These are phyloP conservation scores for Tillandsia fasciculata DNA, from an alignment of 176 grass and related monocot genomes.

Conservation along the genomic window DNA sequence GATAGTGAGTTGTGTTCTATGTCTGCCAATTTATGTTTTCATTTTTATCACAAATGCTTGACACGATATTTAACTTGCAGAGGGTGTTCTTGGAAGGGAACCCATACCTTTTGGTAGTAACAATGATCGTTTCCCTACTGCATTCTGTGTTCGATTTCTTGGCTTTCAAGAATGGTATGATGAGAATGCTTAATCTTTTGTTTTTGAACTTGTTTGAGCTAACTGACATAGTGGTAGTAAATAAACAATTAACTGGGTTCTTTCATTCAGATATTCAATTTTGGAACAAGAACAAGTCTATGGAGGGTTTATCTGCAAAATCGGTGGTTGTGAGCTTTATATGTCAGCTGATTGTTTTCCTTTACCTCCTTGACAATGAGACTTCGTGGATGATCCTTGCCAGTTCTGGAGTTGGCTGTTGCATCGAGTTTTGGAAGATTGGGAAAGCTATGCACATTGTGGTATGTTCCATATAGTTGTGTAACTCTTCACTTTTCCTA, in stretches of 20 bases:
- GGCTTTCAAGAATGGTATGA: slow-evolving; percentile 95
- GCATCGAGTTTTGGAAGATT: slow-evolving; percentile 99
- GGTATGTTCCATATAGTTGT: slow-evolving; percentile 37
- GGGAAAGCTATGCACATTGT: slow-evolving; percentile 98
- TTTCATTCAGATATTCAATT: slow-evolving; percentile 89
- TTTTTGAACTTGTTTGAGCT: too few relatives aligned
- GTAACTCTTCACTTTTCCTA: neutral
- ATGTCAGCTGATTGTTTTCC: slow-evolving; percentile 86
- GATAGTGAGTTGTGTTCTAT: neutral
- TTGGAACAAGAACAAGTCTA: slow-evolving; percentile 99
- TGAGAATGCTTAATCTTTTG: too few relatives aligned
- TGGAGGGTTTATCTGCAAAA: slow-evolving; percentile 99
- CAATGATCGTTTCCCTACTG: slow-evolving; percentile 75
- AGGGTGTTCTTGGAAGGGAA: slow-evolving; percentile 99
- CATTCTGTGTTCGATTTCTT: slow-evolving; percentile 99
- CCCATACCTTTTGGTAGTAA: slow-evolving; percentile 72
- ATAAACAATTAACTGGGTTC: too few relatives aligned
- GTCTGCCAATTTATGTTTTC: neutral
- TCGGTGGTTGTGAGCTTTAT: slow-evolving; percentile 91
- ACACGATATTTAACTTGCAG: slow-evolving; percentile 29
- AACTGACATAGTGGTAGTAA: too few relatives aligned
- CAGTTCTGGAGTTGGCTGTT: slow-evolving; percentile 87
- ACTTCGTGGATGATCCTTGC: slow-evolving; percentile 99
- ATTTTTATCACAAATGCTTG: slow-evolving; percentile 13
- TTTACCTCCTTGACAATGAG: slow-evolving; percentile 96